phyloP scores from a whole-genome alignment of 179 eudicot species.

The Silene coronaria region DNA sequence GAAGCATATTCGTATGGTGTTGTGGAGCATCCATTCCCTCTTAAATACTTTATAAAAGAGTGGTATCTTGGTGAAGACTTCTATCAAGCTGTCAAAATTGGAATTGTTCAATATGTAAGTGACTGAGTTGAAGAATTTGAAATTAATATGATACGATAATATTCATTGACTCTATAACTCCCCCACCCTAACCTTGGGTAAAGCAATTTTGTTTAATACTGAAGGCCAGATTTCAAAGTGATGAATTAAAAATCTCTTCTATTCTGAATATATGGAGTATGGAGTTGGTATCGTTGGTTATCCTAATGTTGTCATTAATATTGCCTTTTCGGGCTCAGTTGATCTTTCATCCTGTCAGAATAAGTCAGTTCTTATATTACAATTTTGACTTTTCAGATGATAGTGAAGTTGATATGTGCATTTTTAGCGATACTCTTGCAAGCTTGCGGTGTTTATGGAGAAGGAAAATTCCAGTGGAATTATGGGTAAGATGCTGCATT shows the following conservation, averaged over 20 bases:
- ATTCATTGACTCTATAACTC: not conserved
- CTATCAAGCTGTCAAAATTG: slow-evolving; percentile 91
- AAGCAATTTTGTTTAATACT: not conserved
- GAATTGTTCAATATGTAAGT: slow-evolving; percentile 91
- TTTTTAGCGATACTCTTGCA: slow-evolving; percentile 68
- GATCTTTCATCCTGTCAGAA: not conserved
- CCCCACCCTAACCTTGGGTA: not conserved
- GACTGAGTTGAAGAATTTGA: not conserved
- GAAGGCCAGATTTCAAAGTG: not conserved
- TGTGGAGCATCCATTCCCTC: slow-evolving; percentile 93
- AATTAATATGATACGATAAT: not conserved
- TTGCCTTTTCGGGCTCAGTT: not conserved
- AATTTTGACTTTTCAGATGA: slow-evolving; percentile 58
- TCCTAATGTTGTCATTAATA: not conserved
- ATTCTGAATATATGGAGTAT: not conserved
- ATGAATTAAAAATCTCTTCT: not conserved
- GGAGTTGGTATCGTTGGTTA: not conserved
- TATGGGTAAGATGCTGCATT: slow-evolving; percentile 62
- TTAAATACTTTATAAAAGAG: slow-evolving; percentile 60
- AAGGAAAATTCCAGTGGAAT: slow-evolving; percentile 86
- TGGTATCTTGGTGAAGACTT: slow-evolving; percentile 94
- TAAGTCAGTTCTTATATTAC: not conserved
- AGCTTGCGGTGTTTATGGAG: slow-evolving; percentile 78
- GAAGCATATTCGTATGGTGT: slow-evolving; percentile 77
- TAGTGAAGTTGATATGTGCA: slow-evolving; percentile 85